A percentile compares a stretch with the other conserved stretches of the same genome.
Evolutionary conservation across 2,329 filamentous ascomycete species (phyloP).

Genomic region (Arthrobotrys conoides): DNA sequence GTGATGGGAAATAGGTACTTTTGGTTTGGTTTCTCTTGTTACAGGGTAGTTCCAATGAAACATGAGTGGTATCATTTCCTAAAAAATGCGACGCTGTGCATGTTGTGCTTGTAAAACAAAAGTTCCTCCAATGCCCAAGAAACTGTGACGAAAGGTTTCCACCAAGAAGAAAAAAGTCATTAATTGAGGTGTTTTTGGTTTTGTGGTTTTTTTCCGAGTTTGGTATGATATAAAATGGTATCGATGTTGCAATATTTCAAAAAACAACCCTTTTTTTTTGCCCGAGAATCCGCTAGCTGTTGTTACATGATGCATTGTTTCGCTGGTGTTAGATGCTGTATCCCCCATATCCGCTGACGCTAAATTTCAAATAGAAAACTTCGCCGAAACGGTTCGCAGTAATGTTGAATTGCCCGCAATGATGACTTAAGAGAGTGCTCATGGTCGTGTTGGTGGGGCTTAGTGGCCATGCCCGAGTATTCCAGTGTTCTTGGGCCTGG

Average conservation of each 20-base stretch:
- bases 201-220: constrained; percentile 55
- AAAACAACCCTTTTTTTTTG: constrained; percentile 36
- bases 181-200: constrained; percentile 38
- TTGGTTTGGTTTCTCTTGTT: constrained; percentile 58
- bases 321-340: constrained; percentile 27
- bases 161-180: constrained; percentile 34
- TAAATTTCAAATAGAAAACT: constrained; percentile 27
- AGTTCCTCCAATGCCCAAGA: constrained; percentile 47
- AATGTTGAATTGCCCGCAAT: constrained; percentile 57
- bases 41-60: constrained; percentile 60
- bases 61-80: constrained; percentile 60
- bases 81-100: constrained; percentile 55
- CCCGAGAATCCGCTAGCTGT: constrained; percentile 37
- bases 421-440: constrained; percentile 10
- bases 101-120: constrained; percentile 40
- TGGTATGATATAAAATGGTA: constrained; percentile 37
- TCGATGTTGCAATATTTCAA: constrained; percentile 30
- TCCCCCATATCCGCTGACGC: constrained; percentile 31
- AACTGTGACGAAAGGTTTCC: constrained; percentile 27
- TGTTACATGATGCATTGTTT: constrained; percentile 45
- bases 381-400: constrained; percentile 24
- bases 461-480: constrained; percentile 42
- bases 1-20: constrained; percentile 51
- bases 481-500: constrained; percentile 61
- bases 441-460: constrained; percentile 1